Conservation (phyloP, 306 rosid genomes). For the Medicago truncatula region DNA sequence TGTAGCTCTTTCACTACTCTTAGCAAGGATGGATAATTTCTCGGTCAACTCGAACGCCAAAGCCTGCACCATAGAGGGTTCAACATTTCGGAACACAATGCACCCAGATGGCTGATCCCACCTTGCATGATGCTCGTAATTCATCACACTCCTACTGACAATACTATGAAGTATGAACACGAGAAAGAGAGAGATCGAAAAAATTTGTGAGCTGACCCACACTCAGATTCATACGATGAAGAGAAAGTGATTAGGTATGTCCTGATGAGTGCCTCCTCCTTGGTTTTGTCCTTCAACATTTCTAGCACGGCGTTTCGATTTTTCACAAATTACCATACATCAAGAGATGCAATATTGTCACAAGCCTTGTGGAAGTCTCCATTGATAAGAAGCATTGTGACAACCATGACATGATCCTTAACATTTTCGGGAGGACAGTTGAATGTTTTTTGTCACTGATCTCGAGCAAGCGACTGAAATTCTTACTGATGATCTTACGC, state of each 20-base stretch:
- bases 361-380: slow-evolving; percentile 79
- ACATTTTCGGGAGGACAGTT: slow-evolving; percentile 98
- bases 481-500: slow-evolving; percentile 79
- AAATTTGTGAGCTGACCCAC: slow-evolving; percentile 68
- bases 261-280: slow-evolving; percentile 90
- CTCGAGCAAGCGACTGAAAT: slow-evolving; percentile 79
- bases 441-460: slow-evolving; percentile 77
- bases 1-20: too few species aligned
- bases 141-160: slow-evolving; percentile 90
- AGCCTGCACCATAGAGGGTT: slow-evolving; percentile 58
- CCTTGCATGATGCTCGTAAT: slow-evolving; percentile 86
- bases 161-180: slow-evolving; percentile 43
- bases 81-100: slow-evolving; percentile 64
- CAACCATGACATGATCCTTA: slow-evolving; percentile 47
- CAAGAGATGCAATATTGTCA: slow-evolving; percentile 74
- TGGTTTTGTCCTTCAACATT: slow-evolving; percentile 81
- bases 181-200: slow-evolving; percentile 71
- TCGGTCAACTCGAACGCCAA: too few species aligned
- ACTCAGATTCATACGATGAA: slow-evolving; percentile 76
- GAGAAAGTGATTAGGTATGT: slow-evolving; percentile 84
- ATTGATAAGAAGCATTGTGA: too few species aligned
- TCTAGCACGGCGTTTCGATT: slow-evolving; percentile 64
- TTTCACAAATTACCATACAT: slow-evolving; percentile 84
- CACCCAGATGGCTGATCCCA: slow-evolving; percentile 65
- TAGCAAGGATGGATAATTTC: slow-evolving; percentile 39